phyloP scores from a whole-genome alignment of 129 eudicot genomes.

The Scalesia atractyloides region DNA sequence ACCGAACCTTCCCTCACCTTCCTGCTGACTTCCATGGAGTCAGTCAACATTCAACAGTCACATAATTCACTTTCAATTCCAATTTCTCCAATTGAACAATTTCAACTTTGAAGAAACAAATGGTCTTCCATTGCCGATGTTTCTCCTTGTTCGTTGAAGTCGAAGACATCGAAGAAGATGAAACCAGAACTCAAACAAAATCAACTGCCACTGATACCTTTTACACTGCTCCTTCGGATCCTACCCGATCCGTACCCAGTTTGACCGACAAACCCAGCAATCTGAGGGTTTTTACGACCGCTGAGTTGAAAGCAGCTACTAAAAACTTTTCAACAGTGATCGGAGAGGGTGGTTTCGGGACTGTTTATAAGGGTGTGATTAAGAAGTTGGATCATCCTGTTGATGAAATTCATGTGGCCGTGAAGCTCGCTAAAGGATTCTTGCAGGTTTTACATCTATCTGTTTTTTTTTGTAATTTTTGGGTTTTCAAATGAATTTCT shows the following conservation, averaged over 20 bases:
- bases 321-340: slow-evolving; percentile 52
- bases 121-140: slow-evolving; percentile 33
- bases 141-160: not conserved
- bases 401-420: slow-evolving; percentile 56
- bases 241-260: too few relatives aligned
- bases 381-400: slow-evolving; percentile 37
- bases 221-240: slow-evolving; percentile 7
- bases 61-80: too few relatives aligned
- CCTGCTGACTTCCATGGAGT: too few relatives aligned
- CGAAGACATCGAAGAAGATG: slow-evolving; percentile 15
- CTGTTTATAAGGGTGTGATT: slow-evolving; percentile 54
- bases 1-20: too few relatives aligned
- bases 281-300: slow-evolving; percentile 55
- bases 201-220: not conserved
- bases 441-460: slow-evolving; percentile 42
- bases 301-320: slow-evolving; percentile 57
- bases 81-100: too few relatives aligned
- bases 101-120: not conserved
- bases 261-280: slow-evolving; percentile 46
- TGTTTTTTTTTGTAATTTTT: not conserved
- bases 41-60: too few relatives aligned
- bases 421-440: slow-evolving; percentile 58
- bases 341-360: slow-evolving; percentile 79
- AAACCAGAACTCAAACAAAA: not conserved
- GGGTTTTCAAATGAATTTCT: too few relatives aligned